Base-by-base conservation (phyloP, 208 protist species). In the Zelonia costaricensis region DNA sequence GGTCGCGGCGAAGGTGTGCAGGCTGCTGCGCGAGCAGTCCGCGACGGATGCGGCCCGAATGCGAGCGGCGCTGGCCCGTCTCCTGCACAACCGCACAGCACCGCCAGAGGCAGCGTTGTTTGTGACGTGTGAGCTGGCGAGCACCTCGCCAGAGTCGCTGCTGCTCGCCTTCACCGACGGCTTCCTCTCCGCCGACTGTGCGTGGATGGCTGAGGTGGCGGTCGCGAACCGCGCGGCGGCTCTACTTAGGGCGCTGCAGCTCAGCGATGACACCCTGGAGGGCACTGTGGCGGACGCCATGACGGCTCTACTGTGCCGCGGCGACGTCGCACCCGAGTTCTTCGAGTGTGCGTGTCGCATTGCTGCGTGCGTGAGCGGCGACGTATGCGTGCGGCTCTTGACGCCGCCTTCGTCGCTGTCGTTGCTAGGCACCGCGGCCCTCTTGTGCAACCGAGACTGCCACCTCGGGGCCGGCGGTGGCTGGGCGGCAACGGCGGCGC, bases 321-420 rank as follows among this genome's bases (percentile, higher is more conserved):
- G 18, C 18, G 66, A 65, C 42, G 45, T 77, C 16, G 23, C 59
- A 4, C 53, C 62, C 13, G 58, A 59, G 38, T 77, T 60, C 56
- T 77, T 77, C 30, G 35, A 55, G 42, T 77, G 70, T 40, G 63
- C 63, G 3, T 71, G 53, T 35, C 23, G 57, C 42, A 63, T 77
- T 3, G 65, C 65, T 22, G 12, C 44, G 25, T 43, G 30, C 20
- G 20, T 70, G 28, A 59, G 57, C 16, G 47, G 4, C 16, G 58
- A 7, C 6, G 36, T 27, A 4, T 76, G 70, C 25, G 23, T 12
- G 13, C n/a, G 23, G 8, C 47, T 63, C 10, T 13, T 59, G 0
- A 36, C 55, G 6, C 35, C 5, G 9, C 28, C 31, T 15, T 25
- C 35, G 1, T 6, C 42, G 3, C n/a, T 71, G 13, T 69, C 63